A percentile compares a stretch with the other conserved stretches of the same genome.
Conservation (phyloP, 768 basidiomycete genomes). For the Trametes meyenii region DNA sequence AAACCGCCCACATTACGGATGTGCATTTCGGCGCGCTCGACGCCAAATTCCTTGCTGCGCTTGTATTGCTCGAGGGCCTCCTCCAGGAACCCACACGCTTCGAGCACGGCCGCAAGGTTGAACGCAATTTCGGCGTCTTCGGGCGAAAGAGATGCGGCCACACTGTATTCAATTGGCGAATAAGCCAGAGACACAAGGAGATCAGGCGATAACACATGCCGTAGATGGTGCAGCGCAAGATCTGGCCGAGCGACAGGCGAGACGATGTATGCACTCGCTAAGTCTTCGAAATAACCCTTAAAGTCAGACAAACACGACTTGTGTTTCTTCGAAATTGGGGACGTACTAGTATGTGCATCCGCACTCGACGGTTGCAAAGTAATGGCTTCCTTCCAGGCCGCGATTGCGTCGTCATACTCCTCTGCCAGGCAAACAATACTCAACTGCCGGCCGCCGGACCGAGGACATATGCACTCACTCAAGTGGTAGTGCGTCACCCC, state of each 20-base stretch:
- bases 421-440: constrained; percentile 47
- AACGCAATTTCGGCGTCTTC: constrained; percentile 92
- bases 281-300: constrained; percentile 48
- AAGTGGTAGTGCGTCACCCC: constrained; percentile 91
- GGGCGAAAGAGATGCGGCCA: constrained; percentile 80
- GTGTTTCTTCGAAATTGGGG: neutral
- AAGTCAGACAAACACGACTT: constrained; percentile 21
- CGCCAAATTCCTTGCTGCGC: constrained; percentile 72
- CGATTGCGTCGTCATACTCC: constrained; percentile 86
- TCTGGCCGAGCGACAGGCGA: constrained; percentile 80
- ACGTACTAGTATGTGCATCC: constrained; percentile 85
- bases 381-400: constrained; percentile 86
- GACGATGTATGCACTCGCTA: constrained; percentile 89
- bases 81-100: constrained; percentile 78
- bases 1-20: constrained; percentile 69
- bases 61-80: constrained; percentile 84
- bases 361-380: constrained; percentile 79
- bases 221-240: constrained; percentile 83
- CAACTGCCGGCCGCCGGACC: neutral
- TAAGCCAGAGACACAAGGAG: neutral
- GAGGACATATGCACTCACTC: constrained; percentile 48
- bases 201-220: constrained; percentile 45
- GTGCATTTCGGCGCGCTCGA: constrained; percentile 81
- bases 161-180: constrained; percentile 47
- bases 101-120: constrained; percentile 88